phyloP scores from a whole-genome alignment of 495 filamentous ascomycete species.

The Tuber melanosporum region DNA sequence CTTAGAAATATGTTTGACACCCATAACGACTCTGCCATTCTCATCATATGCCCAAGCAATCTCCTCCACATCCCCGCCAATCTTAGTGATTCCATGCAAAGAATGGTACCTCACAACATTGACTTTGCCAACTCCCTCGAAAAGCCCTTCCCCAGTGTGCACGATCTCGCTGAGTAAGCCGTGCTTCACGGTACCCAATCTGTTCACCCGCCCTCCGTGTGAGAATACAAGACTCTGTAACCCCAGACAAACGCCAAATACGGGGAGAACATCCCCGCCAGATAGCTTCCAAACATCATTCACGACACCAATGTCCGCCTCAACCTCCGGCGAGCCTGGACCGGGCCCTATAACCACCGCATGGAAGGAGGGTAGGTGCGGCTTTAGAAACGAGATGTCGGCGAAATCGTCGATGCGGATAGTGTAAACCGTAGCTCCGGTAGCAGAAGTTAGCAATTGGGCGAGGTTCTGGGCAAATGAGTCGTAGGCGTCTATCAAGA shows the following conservation, averaged over 20 bases:
- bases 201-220: slow-evolving; percentile 59
- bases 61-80: slow-evolving; percentile 49
- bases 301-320: slow-evolving; percentile 80
- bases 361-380: slow-evolving; percentile 54
- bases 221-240: slow-evolving; percentile 74
- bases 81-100: slow-evolving; percentile 59
- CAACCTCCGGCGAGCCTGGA: slow-evolving; percentile 52
- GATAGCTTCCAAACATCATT: slow-evolving; percentile 64
- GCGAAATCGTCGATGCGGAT: slow-evolving; percentile 61
- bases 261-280: slow-evolving; percentile 56
- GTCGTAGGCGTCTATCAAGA: slow-evolving; percentile 91
- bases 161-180: slow-evolving; percentile 65
- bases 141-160: slow-evolving; percentile 51
- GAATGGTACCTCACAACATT: slow-evolving; percentile 85
- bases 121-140: slow-evolving; percentile 52
- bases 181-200: slow-evolving; percentile 64
- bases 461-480: slow-evolving; percentile 94
- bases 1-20: slow-evolving; percentile 57
- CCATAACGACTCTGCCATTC: slow-evolving; percentile 67
- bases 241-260: slow-evolving; percentile 85
- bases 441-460: slow-evolving; percentile 60
- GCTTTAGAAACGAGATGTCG: slow-evolving; percentile 38
- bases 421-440: slow-evolving; percentile 60
- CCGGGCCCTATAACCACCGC: slow-evolving; percentile 26
- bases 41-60: slow-evolving; percentile 59